A percentile compares a stretch with the other conserved stretches of the same genome.
Conservation (phyloP, 2,329 filamentous ascomycete genomes). For the Triangularia verruculosa region DNA sequence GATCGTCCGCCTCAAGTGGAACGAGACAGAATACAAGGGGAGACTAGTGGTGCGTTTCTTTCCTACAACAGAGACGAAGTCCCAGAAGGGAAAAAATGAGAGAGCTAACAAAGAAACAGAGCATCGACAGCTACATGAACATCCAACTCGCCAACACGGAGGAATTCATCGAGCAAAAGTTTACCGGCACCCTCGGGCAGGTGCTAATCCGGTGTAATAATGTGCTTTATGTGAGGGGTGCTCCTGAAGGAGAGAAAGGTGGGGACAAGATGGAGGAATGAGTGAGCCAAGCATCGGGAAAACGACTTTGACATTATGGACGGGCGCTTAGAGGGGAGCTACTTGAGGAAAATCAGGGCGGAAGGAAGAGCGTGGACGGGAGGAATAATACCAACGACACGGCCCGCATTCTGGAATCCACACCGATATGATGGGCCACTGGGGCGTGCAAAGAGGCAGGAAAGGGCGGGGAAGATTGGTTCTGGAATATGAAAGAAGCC, state of each 20-base stretch:
- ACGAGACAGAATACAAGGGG: constrained; percentile 95
- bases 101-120: constrained; percentile 36
- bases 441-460: neutral
- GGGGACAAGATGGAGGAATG: constrained; percentile 57
- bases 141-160: constrained; percentile 87
- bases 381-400: neutral
- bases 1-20: constrained; percentile 94
- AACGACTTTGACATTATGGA: too few species aligned
- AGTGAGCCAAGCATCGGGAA: neutral
- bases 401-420: neutral
- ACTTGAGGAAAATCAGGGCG: neutral
- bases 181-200: constrained; percentile 79
- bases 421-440: neutral
- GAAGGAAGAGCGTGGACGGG: neutral
- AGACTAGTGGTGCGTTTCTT: constrained; percentile 56
- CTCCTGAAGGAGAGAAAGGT: constrained; percentile 48
- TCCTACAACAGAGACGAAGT: too few species aligned
- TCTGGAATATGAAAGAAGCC: neutral
- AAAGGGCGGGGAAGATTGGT: neutral
- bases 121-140: constrained; percentile 98
- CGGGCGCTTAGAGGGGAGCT: too few species aligned
- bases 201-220: constrained; percentile 96
- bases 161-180: constrained; percentile 87
- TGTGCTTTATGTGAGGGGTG: constrained; percentile 82
- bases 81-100: neutral